Percentiles rank a stretch among this genome's conserved stretches.
Conservation (phyloP, 805 yeast genomes). For the Ogataea populi-albae region DNA sequence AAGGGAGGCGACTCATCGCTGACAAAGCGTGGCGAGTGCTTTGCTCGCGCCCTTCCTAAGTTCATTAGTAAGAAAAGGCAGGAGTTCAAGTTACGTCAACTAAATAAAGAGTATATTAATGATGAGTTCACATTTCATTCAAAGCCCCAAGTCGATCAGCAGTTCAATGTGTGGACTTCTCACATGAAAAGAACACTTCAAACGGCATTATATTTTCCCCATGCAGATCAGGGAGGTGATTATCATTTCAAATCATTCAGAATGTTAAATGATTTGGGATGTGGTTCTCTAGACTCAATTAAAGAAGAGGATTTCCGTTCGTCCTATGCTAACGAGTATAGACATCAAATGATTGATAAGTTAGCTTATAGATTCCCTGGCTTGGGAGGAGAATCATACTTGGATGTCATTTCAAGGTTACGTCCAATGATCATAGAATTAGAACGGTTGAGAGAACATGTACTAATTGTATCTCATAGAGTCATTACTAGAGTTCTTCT, state of each 20-base stretch:
- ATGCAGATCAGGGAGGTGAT: slow-evolving; percentile 21
- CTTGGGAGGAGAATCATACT: slow-evolving; percentile 37
- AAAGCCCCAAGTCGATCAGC: slow-evolving; percentile 22
- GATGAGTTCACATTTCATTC: slow-evolving; percentile 25
- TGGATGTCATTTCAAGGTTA: slow-evolving; percentile 35
- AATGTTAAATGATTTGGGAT: slow-evolving; percentile 35
- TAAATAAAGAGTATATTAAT: slow-evolving; percentile 32
- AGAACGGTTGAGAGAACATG: slow-evolving; percentile 35
- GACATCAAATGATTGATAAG: slow-evolving; percentile 29
- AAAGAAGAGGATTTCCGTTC: slow-evolving; percentile 29
- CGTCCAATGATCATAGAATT: slow-evolving; percentile 36
- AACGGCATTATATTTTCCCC: slow-evolving; percentile 32
- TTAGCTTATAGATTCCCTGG: slow-evolving; percentile 36
- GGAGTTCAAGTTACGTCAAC: slow-evolving; percentile 34
- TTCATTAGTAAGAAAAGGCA: slow-evolving; percentile 33
- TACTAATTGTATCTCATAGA: slow-evolving; percentile 34
- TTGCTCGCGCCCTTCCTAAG: slow-evolving; percentile 35
- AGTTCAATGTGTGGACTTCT: slow-evolving; percentile 36
- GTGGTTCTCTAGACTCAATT: slow-evolving; percentile 34
- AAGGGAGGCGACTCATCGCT: slow-evolving; percentile 35
- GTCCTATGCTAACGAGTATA: slow-evolving; percentile 27
- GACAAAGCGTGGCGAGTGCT: slow-evolving; percentile 29
- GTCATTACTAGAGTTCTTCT: slow-evolving; percentile 35
- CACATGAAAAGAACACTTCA: slow-evolving; percentile 31
- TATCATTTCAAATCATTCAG: slow-evolving; percentile 32